Evolutionary conservation across 208 protist species (phyloP).

Genomic region (Trypanosoma mega): DNA sequence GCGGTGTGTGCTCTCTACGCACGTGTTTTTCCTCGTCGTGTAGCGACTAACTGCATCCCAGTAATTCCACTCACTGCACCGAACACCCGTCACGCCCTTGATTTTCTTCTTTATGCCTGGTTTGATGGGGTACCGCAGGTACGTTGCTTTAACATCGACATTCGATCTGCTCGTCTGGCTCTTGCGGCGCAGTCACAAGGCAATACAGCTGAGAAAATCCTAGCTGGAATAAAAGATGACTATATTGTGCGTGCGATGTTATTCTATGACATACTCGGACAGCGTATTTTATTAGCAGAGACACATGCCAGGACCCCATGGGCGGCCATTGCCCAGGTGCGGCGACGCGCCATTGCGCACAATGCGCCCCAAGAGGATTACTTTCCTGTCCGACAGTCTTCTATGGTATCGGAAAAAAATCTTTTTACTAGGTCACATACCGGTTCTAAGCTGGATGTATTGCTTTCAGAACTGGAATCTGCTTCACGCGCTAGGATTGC

Average conservation of each 20-base stretch:
- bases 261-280: constrained; percentile 70
- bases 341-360: constrained; percentile 34
- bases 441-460: constrained; percentile 20
- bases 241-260: constrained; percentile 69
- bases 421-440: background rate
- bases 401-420: too few relatives aligned
- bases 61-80: constrained; percentile 29
- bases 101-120: constrained; percentile 71
- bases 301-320: constrained; percentile 38
- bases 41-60: background rate
- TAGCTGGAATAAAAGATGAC: constrained; percentile 13
- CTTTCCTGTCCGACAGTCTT: constrained; percentile 10
- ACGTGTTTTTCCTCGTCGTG: constrained; percentile 24
- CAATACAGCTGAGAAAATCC: constrained; percentile 1
- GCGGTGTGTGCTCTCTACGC: constrained; percentile 35
- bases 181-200: background rate
- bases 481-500: background rate
- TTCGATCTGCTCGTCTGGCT: constrained; percentile 14
- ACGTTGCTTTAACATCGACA: constrained; percentile 49
- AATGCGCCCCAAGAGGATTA: constrained; percentile 35
- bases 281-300: constrained; percentile 76
- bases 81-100: constrained; percentile 27
- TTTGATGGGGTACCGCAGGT: constrained; percentile 60
- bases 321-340: constrained; percentile 38
- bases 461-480: constrained; percentile 18